Evolutionary conservation across 2,329 filamentous ascomycete genomes (phyloP), one percentile per base, ranked within the genome.

Genomic region (Ceratocystis colombiana): DNA sequence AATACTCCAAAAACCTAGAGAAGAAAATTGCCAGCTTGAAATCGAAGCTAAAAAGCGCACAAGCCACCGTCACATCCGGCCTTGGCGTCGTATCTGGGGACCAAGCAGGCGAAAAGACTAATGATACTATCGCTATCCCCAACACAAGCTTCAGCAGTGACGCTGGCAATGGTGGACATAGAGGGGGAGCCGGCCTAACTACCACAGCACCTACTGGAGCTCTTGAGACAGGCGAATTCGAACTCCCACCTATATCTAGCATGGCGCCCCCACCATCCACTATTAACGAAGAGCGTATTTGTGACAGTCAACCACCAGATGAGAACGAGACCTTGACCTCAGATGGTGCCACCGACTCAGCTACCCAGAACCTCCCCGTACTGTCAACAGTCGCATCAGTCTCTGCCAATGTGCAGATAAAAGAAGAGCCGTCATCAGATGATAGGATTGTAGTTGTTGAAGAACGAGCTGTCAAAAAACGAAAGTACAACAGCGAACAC

Each of bases 1-100:
- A 74, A 5, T 78, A 81, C 65, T 77, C 78, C 4, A 75, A 75
- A 25, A 70, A 73, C 12, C 71, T 83, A 20, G 74, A 79, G 64
- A 72, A 72, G 30, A 80, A 75, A 67, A 74, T 83, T 1, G 37
- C 44, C 50, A 61, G 48, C 22, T 50, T 65, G 30, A 74, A 62
- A 72, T 71, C 20, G 71, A 73, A 28, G 22, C 28, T 30, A 28
- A 65, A 65, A 17, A 59, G 33, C 5, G 46, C 10, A 8, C 61
- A 74, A 28, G 69, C 70, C 0, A 7, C 59, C 6, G 48, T 68
- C 3, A 64, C 53, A 33, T 33, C 53, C 7, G 28, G 6, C n/a
- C n/a, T n/a, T 17, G 53, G 53, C 8, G 53, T 30, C 28, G 53
- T 4, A 33, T 15, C 53, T 30, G 25, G 15, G 17, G 53, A 67